These are phyloP conservation scores for Taphrina flavorubra DNA, from an alignment of 1,139 yeast species.

Conservation along the genomic window DNA sequence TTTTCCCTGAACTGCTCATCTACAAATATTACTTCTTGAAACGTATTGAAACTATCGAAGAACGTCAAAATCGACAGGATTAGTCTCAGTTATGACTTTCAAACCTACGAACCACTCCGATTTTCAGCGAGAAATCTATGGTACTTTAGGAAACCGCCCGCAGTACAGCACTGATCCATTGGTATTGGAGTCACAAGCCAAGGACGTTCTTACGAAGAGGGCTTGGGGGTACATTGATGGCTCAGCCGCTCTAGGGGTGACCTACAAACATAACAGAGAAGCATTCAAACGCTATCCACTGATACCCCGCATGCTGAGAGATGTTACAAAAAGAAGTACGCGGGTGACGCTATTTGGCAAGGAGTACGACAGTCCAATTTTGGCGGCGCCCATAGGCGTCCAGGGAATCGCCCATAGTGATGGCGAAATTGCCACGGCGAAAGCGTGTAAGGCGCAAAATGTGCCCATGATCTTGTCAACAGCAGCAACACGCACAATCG, in stretches of 20 bases:
- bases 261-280: slow-evolving; percentile 42
- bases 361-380: slow-evolving; percentile 46
- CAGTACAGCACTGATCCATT: slow-evolving; percentile 31
- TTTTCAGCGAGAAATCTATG: slow-evolving; percentile 36
- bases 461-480: slow-evolving; percentile 49
- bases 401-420: slow-evolving; percentile 48
- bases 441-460: slow-evolving; percentile 47
- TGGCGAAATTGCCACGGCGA: slow-evolving; percentile 48
- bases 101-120: slow-evolving; percentile 34
- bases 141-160: slow-evolving; percentile 30
- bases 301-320: slow-evolving; percentile 44
- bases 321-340: slow-evolving; percentile 45
- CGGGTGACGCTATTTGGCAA: slow-evolving; percentile 46
- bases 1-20: too few species aligned
- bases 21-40: too few species aligned
- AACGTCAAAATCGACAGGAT: too few species aligned
- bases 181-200: slow-evolving; percentile 32
- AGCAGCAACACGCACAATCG: slow-evolving; percentile 48
- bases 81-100: neutral
- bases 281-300: slow-evolving; percentile 44
- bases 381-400: slow-evolving; percentile 49
- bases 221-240: slow-evolving; percentile 44
- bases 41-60: too few species aligned
- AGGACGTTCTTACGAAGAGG: slow-evolving; percentile 22
- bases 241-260: slow-evolving; percentile 42